Percentiles rank a stretch among this genome's conserved stretches.
Conservation (phyloP, 257 asterid species). For the Hygrophila difformis region DNA sequence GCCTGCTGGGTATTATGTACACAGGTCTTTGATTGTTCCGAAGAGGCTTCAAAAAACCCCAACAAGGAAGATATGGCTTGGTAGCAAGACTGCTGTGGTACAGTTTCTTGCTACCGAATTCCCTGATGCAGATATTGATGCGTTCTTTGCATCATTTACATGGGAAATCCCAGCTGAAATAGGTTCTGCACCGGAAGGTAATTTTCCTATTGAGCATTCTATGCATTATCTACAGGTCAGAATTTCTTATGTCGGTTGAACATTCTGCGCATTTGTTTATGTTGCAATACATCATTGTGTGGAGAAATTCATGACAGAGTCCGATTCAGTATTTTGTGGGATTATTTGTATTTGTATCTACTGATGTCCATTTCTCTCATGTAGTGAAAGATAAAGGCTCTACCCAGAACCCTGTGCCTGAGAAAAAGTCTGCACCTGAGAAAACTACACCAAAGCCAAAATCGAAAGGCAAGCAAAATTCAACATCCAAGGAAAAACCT, state of each 20-base stretch:
- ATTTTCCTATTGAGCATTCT: not conserved
- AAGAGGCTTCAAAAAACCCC: slow-evolving; percentile 27
- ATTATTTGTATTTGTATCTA: not conserved
- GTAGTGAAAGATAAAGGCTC: slow-evolving; percentile 1
- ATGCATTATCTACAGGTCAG: no score
- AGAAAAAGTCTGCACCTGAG: no score
- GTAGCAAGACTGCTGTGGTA: slow-evolving; percentile 19
- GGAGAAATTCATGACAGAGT: no score
- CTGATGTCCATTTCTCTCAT: not conserved
- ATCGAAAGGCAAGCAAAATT: no score
- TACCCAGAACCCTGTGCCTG: not conserved
- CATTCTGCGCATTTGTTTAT: no score
- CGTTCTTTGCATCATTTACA: slow-evolving; percentile 26
- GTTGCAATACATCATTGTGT: no score
- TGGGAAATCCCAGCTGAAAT: slow-evolving; percentile 30
- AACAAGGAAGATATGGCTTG: slow-evolving; percentile 17
- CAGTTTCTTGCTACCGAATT: slow-evolving; percentile 18
- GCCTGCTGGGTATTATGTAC: slow-evolving; percentile 17
- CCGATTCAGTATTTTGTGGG: not conserved
- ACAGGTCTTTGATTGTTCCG: slow-evolving; percentile 31
- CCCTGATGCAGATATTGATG: slow-evolving; percentile 26
- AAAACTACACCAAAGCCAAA: no score
- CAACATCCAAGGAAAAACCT: no score
- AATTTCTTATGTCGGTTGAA: no score
- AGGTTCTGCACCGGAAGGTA: slow-evolving; percentile 16